Percentiles rank a stretch among this genome's conserved stretches.
phyloP scores from a whole-genome alignment of 345 rosid genomes.

The Rhizophora mangle region DNA sequence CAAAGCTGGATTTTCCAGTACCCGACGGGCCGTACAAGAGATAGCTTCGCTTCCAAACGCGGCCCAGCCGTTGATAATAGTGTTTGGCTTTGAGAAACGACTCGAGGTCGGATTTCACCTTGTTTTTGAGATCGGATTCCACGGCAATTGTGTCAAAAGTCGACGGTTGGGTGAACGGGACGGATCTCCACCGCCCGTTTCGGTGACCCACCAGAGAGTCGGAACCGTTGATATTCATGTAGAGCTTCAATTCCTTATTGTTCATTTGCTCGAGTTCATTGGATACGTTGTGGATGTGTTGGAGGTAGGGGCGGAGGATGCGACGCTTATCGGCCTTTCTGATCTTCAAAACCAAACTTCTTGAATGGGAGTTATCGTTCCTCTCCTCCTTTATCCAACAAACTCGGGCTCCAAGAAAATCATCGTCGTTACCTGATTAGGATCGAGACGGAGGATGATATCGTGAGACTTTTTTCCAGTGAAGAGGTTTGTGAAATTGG shows the following conservation, averaged over 20 bases:
- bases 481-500: conserved; percentile 80
- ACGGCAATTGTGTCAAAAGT: conserved; percentile 70
- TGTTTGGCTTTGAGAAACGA: conserved; percentile 63
- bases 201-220: neutral
- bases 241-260: conserved; percentile 47
- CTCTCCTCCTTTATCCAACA: conserved; percentile 55
- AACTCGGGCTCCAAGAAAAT: conserved; percentile 70
- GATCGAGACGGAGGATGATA: conserved; percentile 62
- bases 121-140: conserved; percentile 66
- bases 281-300: conserved; percentile 71
- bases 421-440: conserved; percentile 56
- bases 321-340: conserved; percentile 77
- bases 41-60: conserved; percentile 77
- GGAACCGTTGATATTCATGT: conserved; percentile 43
- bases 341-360: conserved; percentile 52
- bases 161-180: conserved; percentile 70
- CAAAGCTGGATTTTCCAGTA: conserved; percentile 78
- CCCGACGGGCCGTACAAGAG: conserved; percentile 74
- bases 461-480: conserved; percentile 58
- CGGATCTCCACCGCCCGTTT: conserved; percentile 68
- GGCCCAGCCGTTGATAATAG: conserved; percentile 67
- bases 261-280: conserved; percentile 65
- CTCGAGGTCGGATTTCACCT: conserved; percentile 67
- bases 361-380: neutral
- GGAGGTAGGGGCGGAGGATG: conserved; percentile 75